Conservation (phyloP, 768 basidiomycete species). For the Pisolithus marmoratus region DNA sequence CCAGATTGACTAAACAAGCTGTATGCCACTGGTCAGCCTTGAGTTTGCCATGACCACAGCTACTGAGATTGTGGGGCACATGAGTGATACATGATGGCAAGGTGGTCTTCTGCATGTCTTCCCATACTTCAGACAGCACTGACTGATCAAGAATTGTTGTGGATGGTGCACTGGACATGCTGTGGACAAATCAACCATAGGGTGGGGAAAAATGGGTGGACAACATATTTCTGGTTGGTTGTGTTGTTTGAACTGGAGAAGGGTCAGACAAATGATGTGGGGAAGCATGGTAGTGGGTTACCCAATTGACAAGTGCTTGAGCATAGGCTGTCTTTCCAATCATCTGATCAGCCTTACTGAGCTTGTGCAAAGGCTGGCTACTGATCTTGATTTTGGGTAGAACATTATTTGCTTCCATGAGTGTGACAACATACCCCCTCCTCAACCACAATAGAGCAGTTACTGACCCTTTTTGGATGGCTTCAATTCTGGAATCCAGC, state of each 20-base stretch:
- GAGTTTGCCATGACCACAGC: constrained; percentile 27
- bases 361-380: no score
- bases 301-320: no score
- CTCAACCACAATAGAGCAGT: not conserved
- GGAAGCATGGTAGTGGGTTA: no score
- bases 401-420: not conserved
- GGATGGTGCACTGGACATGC: not conserved
- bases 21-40: constrained; percentile 25
- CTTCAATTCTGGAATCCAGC: not conserved
- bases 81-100: constrained; percentile 16
- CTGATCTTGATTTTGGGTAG: no score
- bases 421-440: not conserved
- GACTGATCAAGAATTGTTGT: not conserved
- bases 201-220: not conserved
- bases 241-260: not conserved
- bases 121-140: constrained; percentile 2
- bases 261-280: no score
- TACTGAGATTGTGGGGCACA: constrained; percentile 29
- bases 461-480: not conserved
- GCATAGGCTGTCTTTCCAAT: no score
- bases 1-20: constrained; percentile 20
- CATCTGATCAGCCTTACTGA: no score
- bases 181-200: not conserved
- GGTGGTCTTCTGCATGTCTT: constrained; percentile 5
- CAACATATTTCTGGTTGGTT: not conserved